phyloP scores from a whole-genome alignment of 2,329 filamentous ascomycete species.

The Sporothrix pseudoabietina region DNA sequence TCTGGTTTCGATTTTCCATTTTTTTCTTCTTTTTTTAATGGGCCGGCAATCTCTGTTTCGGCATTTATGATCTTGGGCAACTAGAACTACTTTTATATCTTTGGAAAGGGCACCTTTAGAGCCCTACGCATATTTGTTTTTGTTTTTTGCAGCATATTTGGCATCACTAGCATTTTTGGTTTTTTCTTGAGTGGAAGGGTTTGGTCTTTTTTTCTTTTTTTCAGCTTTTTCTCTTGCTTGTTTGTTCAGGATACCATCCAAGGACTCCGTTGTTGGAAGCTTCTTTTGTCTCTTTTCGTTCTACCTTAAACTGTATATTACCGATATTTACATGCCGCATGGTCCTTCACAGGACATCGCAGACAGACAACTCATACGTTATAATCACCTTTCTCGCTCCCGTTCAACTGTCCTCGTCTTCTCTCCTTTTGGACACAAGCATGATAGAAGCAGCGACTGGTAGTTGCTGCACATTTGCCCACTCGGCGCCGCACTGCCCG shows the following conservation, averaged over 20 bases:
- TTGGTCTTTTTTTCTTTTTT: neutral
- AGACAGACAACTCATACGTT: neutral
- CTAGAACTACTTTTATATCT: neutral
- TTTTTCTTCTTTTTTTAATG: neutral
- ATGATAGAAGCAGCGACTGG: slow-evolving; percentile 57
- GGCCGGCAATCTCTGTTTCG: neutral
- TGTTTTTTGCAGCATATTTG: neutral
- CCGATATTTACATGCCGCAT: neutral
- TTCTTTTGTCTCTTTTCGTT: neutral
- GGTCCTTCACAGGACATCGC: neutral
- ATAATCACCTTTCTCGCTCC: neutral
- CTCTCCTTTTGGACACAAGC: slow-evolving; percentile 45
- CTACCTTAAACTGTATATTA: slow-evolving; percentile 6
- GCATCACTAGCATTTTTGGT: neutral
- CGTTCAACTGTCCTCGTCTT: neutral
- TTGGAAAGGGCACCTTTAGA: neutral
- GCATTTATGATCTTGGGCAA: slow-evolving; percentile 1
- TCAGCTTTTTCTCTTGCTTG: slow-evolving; percentile 14
- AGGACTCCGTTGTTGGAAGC: neutral
- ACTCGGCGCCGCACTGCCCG: slow-evolving; percentile 52
- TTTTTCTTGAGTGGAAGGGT: neutral
- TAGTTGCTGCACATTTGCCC: slow-evolving; percentile 57
- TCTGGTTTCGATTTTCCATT: neutral
- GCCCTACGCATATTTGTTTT: neutral
- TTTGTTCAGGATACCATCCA: slow-evolving; percentile 22